Conservation (phyloP, 116 monocot genomes). For the Phalaenopsis hybrid region DNA sequence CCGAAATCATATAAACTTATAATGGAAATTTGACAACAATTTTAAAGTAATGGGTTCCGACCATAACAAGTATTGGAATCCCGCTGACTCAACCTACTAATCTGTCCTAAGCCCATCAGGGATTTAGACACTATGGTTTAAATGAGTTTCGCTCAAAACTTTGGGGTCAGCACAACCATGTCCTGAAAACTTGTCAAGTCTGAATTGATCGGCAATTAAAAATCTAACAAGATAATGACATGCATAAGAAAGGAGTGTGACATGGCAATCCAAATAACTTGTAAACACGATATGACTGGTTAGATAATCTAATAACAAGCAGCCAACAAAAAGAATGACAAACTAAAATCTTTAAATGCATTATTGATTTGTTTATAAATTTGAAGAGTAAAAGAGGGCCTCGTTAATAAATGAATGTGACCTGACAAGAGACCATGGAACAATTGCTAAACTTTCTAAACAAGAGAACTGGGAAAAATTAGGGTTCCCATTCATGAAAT, state of each 20-base stretch:
- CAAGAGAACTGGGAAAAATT: not conserved
- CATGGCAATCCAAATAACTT: too few relatives aligned
- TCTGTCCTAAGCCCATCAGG: not conserved
- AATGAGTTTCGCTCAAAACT: not conserved
- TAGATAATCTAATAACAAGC: not conserved
- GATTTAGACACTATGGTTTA: not conserved
- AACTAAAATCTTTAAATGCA: not conserved
- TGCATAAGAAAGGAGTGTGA: too few relatives aligned
- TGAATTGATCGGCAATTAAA: not conserved
- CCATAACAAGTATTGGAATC: not conserved
- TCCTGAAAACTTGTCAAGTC: not conserved
- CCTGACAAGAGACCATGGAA: not conserved
- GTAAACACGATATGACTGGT: not conserved
- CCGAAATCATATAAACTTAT: not conserved
- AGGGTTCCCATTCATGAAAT: not conserved
- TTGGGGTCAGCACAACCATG: not conserved
- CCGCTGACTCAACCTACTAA: not conserved
- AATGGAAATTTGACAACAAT: not conserved
- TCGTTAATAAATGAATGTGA: not conserved
- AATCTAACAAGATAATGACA: not conserved
- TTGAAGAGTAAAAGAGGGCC: not conserved
- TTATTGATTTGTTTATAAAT: not conserved
- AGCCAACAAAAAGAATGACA: not conserved
- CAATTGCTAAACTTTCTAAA: not conserved
- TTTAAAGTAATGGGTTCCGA: not conserved